Percentiles rank a stretch among this genome's conserved stretches.
These are phyloP conservation scores for Aspergillus funiculosus DNA, from an alignment of 495 filamentous ascomycete species.

Conservation along the genomic window DNA sequence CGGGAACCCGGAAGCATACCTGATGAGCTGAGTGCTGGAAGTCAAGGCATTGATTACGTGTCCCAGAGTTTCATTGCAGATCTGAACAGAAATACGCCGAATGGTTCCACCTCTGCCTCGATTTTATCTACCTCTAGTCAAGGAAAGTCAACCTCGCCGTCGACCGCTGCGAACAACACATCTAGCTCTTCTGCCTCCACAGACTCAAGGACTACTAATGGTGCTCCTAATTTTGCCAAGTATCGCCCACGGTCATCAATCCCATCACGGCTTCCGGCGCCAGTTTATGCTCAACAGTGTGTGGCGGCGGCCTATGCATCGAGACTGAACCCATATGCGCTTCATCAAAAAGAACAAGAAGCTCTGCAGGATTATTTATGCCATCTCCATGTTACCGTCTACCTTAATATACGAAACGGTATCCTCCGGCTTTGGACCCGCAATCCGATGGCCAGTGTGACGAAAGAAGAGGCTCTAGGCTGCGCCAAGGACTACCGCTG, in stretches of 20 bases:
- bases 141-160: conserved; percentile 31
- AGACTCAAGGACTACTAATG: conserved; percentile 8
- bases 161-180: conserved; percentile 16
- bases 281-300: conserved; percentile 81
- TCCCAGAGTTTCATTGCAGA: conserved; percentile 19
- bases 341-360: conserved; percentile 81
- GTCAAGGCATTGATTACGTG: conserved; percentile 7
- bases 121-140: conserved; percentile 8
- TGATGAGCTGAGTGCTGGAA: conserved; percentile 8
- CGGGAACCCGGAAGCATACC: background rate
- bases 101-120: conserved; percentile 27
- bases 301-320: conserved; percentile 83
- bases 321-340: conserved; percentile 78
- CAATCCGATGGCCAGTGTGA: conserved; percentile 84
- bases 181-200: conserved; percentile 16
- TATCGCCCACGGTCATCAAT: conserved; percentile 70
- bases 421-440: conserved; percentile 86
- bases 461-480: conserved; percentile 80
- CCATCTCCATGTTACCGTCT: conserved; percentile 86
- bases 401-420: conserved; percentile 93
- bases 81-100: conserved; percentile 24
- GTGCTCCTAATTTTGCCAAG: conserved; percentile 24
- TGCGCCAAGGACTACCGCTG: conserved; percentile 89
- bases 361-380: conserved; percentile 76
- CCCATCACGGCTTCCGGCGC: conserved; percentile 61